Evolutionary conservation across 2,329 filamentous ascomycete species (phyloP), one percentile per base, ranked within the genome.

Genomic region (Chaetomium globosum): DNA sequence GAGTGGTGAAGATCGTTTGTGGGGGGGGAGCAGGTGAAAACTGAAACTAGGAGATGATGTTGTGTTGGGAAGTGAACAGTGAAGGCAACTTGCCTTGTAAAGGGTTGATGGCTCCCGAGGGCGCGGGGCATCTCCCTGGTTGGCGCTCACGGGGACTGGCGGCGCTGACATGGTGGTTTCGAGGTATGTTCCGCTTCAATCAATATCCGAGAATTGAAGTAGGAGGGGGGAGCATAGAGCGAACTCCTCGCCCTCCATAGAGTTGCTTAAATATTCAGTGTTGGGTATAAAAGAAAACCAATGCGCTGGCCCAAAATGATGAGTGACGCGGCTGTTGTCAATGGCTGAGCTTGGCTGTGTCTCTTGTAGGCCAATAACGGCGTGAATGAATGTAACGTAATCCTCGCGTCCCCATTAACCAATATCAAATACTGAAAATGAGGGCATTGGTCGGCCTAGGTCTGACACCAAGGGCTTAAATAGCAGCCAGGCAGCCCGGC

Each of bases 41-140:
- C 3, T 4, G 31, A 28, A 7, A 26, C 19, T 23, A 16, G 21
- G 19, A 13, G 36, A 23, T 13, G 36, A 2, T 21, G 19, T 10
- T n/a, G 26, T 30, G 3, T 36, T n/a, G 10, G 16, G 16, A 51
- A 36, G 23, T 31, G 46, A 13, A 31, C 3, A 10, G 8, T 9
- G 31, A 31, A 31, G 3, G 33, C 13, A 33, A 33, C 43, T 6
- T 61, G 68, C 71, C 64, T 71, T 70, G 64, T 72, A 71, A 13
- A 71, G 21, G 0, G 63, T 36, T 1, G 71, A 68, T 33, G 65
- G 66, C 16, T 64, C 54, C 19, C 19, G 52, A 4, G 52, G 61
- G 30, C 51, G 60, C 46, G 28, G n/a, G 33, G 63, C 59, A 23
- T 67, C 73, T 52, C 61, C 68, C 57, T 48, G 71, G 64, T 70